Base-by-base conservation (phyloP, 371 early-diverging fungal genomes). In the Mortierella sp. region DNA sequence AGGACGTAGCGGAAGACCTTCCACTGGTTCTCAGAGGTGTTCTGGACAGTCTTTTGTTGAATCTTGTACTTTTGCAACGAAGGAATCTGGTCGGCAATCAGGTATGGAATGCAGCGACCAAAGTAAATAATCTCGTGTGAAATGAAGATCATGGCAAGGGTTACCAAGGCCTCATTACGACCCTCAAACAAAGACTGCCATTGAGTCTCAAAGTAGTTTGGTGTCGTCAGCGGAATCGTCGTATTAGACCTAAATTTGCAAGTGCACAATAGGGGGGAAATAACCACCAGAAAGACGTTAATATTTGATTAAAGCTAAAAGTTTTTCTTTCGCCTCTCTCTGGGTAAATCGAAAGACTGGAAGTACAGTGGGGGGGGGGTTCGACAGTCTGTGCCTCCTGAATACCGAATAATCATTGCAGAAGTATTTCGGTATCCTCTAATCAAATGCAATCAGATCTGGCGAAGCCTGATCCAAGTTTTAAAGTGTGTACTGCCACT, bases 121-220 rank as follows among this genome's bases (percentile, higher is more conserved):
- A 93, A 94, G 84, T 95, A 94, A 64, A 94, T 90, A 67, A 92
- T 55, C 83, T 94, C 93, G 86, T 95, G 95, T 86, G 93, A 88
- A 24, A 89, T 24, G 73, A 95, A 93, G 28, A 90, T 85, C 59
- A 93, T 72, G 8, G 89, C 78, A 28, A 92, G 90, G 30, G 93
- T 90, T 43, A 92, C 92, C 54, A 94, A 45, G 57, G 91, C 78
- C 67, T 93, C 92, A 77, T 93, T 90, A 72, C 91, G 90, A 12
- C 89, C 94, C 59, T 89, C 88, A 65, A 91, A 94, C 73, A 91
- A 32, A 47, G 84, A 70, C 57, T 89, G 85, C 94, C 94, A 94
- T 24, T 83, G 32, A 16, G 72, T 43, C 72, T 90, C 90, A 9
- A 84, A 35, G 59, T 32, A 79, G 8, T 70, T 57, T 20, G 61